A percentile compares a stretch with the other conserved stretches of the same genome.
Conservation (phyloP, 257 asterid species). For the Gardenia jasminoides region DNA sequence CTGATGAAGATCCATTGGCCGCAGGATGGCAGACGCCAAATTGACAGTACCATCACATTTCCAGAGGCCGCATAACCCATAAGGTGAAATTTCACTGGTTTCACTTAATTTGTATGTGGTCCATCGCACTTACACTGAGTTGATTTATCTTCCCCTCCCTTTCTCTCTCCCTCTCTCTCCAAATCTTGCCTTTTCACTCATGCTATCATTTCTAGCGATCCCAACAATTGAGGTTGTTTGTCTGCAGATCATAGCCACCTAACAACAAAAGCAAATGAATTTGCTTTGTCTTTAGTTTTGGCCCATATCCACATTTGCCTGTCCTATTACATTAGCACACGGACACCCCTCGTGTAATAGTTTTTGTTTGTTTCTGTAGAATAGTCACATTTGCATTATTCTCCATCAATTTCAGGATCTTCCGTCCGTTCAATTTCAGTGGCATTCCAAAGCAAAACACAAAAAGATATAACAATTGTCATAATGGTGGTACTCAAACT, state of each 20-base stretch:
- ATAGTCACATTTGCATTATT: conserved; percentile 1
- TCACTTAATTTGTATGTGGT: neutral
- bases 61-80: neutral
- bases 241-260: conserved; percentile 11
- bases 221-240: conserved; percentile 10
- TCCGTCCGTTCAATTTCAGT: neutral
- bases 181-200: conserved; percentile 8
- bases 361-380: conserved; percentile 2
- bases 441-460: neutral
- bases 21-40: neutral
- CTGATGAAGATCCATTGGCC: too few species aligned
- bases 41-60: neutral
- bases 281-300: conserved; percentile 14
- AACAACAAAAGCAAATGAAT: conserved; percentile 7
- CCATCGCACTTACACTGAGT: neutral
- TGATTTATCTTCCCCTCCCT: neutral
- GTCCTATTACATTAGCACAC: conserved; percentile 12
- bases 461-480: neutral
- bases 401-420: conserved; percentile 7
- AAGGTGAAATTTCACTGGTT: neutral
- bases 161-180: neutral
- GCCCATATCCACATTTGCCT: conserved; percentile 1
- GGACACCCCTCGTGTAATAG: conserved; percentile 17
- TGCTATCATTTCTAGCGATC: conserved; percentile 5
- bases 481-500: too few species aligned